phyloP scores from a whole-genome alignment of 768 basidiomycete genomes.

The Trametes cingulata region DNA sequence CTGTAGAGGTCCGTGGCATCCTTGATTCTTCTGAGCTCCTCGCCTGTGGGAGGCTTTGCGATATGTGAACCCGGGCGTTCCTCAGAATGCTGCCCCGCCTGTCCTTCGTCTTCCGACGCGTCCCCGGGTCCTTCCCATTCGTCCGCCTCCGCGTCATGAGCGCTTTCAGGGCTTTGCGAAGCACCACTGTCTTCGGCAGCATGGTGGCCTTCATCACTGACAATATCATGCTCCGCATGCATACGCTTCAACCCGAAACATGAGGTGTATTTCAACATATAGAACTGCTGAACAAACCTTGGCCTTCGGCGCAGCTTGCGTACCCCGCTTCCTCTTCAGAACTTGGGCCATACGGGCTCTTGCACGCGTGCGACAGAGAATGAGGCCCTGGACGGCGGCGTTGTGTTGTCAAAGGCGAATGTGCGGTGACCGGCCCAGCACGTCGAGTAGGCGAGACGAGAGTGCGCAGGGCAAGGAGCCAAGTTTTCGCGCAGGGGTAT shows the following conservation, averaged over 20 bases:
- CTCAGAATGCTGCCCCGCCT: background rate
- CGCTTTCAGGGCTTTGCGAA: background rate
- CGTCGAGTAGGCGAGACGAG: no score
- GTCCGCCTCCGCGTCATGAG: constrained; percentile 11
- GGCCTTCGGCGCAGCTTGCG: background rate
- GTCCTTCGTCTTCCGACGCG: constrained; percentile 1
- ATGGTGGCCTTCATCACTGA: background rate
- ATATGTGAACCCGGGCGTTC: constrained; percentile 1
- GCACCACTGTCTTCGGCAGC: background rate
- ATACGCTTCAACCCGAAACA: background rate
- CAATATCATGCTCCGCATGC: background rate
- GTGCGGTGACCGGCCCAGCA: no score
- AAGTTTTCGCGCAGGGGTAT: no score
- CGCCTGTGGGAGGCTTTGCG: constrained; percentile 62
- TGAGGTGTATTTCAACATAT: background rate
- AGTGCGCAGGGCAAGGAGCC: no score
- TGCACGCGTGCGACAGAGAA: no score
- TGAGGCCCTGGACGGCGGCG: no score
- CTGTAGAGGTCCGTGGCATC: constrained; percentile 74
- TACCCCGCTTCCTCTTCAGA: constrained; percentile 5
- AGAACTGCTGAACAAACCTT: background rate
- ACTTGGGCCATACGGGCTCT: background rate
- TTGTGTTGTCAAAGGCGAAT: no score
- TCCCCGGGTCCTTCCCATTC: constrained; percentile 11
- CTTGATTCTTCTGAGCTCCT: constrained; percentile 70